These are phyloP conservation scores for Picochlorum sp. DNA, from an alignment of 139 green algal species.

Conservation along the genomic window DNA sequence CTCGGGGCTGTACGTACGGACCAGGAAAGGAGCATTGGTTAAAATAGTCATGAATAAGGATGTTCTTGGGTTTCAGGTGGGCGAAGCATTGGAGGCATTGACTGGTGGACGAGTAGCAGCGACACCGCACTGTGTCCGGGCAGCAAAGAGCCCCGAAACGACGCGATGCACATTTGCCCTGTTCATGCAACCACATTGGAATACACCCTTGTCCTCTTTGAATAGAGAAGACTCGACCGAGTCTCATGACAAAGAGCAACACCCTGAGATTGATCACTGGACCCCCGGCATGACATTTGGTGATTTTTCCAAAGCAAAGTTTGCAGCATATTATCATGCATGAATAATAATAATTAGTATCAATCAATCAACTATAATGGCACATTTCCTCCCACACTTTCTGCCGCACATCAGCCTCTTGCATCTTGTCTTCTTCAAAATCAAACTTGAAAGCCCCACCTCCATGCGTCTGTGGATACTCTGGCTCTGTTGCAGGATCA, in stretches of 20 bases:
- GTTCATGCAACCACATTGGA: slow-evolving; percentile 73
- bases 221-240: background rate
- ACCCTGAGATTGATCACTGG: slow-evolving; percentile 42
- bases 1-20: slow-evolving; percentile 51
- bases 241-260: background rate
- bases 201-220: slow-evolving; percentile 19
- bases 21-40: slow-evolving; percentile 24
- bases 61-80: slow-evolving; percentile 67
- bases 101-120: slow-evolving; percentile 58
- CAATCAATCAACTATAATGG: slow-evolving; percentile 32
- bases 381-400: slow-evolving; percentile 73
- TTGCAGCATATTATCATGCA: slow-evolving; percentile 48
- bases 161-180: slow-evolving; percentile 50
- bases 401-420: slow-evolving; percentile 54
- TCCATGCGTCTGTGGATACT: slow-evolving; percentile 16
- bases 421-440: slow-evolving; percentile 80
- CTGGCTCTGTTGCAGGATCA: slow-evolving; percentile 64
- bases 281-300: slow-evolving; percentile 52
- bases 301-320: slow-evolving; percentile 46
- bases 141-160: slow-evolving; percentile 4
- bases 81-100: slow-evolving; percentile 52
- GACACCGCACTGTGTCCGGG: slow-evolving; percentile 66
- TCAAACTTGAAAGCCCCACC: slow-evolving; percentile 68
- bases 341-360: background rate
- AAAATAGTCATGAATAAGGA: slow-evolving; percentile 43